phyloP scores from a whole-genome alignment of 495 filamentous ascomycete species.

The Xylaria scruposa region DNA sequence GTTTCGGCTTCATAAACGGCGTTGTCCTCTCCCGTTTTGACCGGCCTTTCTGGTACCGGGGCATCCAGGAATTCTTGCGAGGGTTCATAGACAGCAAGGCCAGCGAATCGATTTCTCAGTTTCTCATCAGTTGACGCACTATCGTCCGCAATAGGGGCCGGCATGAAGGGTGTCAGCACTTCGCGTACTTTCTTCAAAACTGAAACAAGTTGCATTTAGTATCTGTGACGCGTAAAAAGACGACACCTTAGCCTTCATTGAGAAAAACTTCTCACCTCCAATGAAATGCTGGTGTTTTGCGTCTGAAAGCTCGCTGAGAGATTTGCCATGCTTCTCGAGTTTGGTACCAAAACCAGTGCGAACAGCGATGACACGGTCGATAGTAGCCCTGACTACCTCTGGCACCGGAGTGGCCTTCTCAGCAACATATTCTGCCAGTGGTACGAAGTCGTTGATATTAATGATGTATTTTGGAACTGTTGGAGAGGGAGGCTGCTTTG shows the following conservation, averaged over 20 bases:
- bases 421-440: slow-evolving; percentile 47
- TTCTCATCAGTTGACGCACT: slow-evolving; percentile 9
- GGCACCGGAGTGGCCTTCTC: slow-evolving; percentile 38
- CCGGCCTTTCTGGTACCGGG: slow-evolving; percentile 34
- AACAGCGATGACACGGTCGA: slow-evolving; percentile 40
- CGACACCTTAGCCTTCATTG: neutral
- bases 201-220: slow-evolving; percentile 27
- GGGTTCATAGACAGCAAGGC: slow-evolving; percentile 44
- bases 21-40: neutral
- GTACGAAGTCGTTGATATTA: slow-evolving; percentile 47
- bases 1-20: slow-evolving; percentile 46
- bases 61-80: slow-evolving; percentile 46
- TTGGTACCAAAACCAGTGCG: slow-evolving; percentile 30
- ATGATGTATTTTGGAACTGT: slow-evolving; percentile 41
- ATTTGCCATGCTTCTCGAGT: slow-evolving; percentile 31
- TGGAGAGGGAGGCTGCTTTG: neutral
- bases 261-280: slow-evolving; percentile 20
- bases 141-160: neutral
- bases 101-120: slow-evolving; percentile 40
- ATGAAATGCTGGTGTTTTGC: slow-evolving; percentile 46
- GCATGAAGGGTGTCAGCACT: slow-evolving; percentile 37
- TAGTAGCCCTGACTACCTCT: slow-evolving; percentile 27
- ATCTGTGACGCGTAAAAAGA: neutral
- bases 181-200: slow-evolving; percentile 40
- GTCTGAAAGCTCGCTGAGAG: slow-evolving; percentile 31